Base-by-base conservation (phyloP, 2,329 filamentous ascomycete genomes). In the Penicillium freii region DNA sequence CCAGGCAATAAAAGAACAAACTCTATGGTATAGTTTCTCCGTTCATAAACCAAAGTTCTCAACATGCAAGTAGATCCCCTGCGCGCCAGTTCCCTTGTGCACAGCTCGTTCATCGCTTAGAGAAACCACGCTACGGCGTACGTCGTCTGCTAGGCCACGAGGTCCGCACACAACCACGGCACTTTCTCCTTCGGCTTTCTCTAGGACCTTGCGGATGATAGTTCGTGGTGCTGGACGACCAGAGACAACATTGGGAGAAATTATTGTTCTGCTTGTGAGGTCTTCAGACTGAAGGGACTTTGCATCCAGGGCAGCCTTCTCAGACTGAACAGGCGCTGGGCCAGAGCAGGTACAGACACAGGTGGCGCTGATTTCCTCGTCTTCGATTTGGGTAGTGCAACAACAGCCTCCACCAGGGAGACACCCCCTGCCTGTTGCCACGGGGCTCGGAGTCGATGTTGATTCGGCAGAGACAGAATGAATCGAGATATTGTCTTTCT, bases 21-120 rank as follows among this genome's bases (percentile, higher is more conserved):
- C 27, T 15, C 3, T 19, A 13, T 10, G 25, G 13, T 15, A 5
- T 8, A 5, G 13, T 29, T 45, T 27, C 11, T 17, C 6, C n/a
- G 7, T 19, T 57, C 56, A 71, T 59, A 63, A 85, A 4, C 78
- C 80, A 72, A 85, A 87, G 19, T 76, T 78, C 69, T 87, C 85
- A 0, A 80, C 80, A 71, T 86, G 83, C 33, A 86, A 68, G 67
- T 81, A 86, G 29, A 87, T 82, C 0, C 85, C 86, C 68, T 87
- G 84, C 15, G 86, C 86, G 0, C 84, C 85, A 0, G 83, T 87
- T 2, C 86, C 86, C 69, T 88, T 88, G 63, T 87, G 85, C 43
- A 88, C 84, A 4, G 84, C 86, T 31, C 86, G 76, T 70, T 88
- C 86, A 68, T 89, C 85, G 62, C 83, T 85, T 42, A 88, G 63